Evolutionary conservation across 1,139 yeast genomes (phyloP).

Genomic region (Scheffersomyces lignicola): DNA sequence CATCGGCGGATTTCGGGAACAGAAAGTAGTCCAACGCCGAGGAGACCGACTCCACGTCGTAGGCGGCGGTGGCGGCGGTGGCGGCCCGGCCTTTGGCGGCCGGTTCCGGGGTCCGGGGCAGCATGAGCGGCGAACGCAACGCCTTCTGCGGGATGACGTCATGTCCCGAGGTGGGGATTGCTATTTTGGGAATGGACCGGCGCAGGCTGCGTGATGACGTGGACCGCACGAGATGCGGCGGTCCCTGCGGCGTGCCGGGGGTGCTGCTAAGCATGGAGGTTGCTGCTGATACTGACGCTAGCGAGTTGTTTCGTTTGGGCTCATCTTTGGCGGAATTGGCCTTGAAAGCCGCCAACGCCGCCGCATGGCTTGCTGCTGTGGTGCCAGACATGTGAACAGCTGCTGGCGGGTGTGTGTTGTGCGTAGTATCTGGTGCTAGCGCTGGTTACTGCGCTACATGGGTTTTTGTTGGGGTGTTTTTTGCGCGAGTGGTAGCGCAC

Average conservation of each 20-base stretch:
- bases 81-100: conserved; percentile 2
- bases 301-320: conserved; percentile 4
- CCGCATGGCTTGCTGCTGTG: conserved; percentile 29
- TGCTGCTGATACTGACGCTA: neutral
- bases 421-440: too few species aligned
- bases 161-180: neutral
- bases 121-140: conserved; percentile 4
- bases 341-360: conserved; percentile 37
- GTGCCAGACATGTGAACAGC: conserved; percentile 3
- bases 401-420: too few species aligned
- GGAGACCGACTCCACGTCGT: conserved; percentile 3
- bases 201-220: conserved; percentile 2
- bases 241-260: too few species aligned
- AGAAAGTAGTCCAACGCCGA: conserved; percentile 4
- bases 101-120: conserved; percentile 5
- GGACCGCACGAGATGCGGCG: conserved; percentile 4
- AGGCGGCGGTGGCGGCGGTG: neutral
- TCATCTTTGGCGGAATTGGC: conserved; percentile 15
- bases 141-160: neutral
- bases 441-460: too few species aligned
- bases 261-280: neutral
- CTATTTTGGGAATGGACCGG: neutral
- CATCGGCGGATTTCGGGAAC: conserved; percentile 2
- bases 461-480: too few species aligned
- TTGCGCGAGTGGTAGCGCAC: too few species aligned